Conservation (phyloP, 208 protist genomes). For the Trypanosoma theileri region DNA sequence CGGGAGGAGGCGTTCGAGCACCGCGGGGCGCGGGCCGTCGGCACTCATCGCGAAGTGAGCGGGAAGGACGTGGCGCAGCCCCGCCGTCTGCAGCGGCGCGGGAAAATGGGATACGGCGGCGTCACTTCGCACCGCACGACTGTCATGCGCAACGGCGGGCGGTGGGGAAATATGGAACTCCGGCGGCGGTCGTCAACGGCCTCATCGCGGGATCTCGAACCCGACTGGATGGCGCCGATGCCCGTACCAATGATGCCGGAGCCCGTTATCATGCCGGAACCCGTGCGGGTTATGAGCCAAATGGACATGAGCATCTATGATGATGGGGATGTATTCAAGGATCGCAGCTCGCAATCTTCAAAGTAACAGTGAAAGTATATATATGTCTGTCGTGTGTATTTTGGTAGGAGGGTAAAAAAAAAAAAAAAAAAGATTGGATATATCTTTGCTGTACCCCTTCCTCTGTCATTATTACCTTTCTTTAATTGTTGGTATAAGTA, state of each 20-base stretch:
- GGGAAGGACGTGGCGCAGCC: slow-evolving; percentile 58
- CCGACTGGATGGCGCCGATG: background rate
- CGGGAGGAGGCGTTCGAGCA: slow-evolving; percentile 38
- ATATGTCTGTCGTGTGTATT: no score
- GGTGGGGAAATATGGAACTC: slow-evolving; percentile 58
- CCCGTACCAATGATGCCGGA: background rate
- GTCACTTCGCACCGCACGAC: slow-evolving; percentile 62
- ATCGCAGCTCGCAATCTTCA: no score
- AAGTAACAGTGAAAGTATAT: no score
- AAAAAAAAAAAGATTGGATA: no score
- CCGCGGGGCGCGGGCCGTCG: slow-evolving; percentile 48
- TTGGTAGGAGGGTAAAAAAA: no score
- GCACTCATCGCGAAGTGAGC: slow-evolving; percentile 53
- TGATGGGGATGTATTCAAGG: slow-evolving; percentile 8
- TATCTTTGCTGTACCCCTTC: no score
- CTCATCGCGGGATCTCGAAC: background rate
- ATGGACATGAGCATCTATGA: slow-evolving; percentile 6
- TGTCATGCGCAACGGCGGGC: slow-evolving; percentile 58
- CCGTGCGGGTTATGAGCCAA: slow-evolving; percentile 6
- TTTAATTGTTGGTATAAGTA: no score
- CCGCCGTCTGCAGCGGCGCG: slow-evolving; percentile 46
- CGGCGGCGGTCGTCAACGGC: slow-evolving; percentile 23
- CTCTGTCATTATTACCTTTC: no score
- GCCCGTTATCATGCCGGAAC: background rate
- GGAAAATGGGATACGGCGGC: slow-evolving; percentile 62